Evolutionary conservation across 495 filamentous ascomycete species (phyloP).

Genomic region (Aspergillus nidulans): DNA sequence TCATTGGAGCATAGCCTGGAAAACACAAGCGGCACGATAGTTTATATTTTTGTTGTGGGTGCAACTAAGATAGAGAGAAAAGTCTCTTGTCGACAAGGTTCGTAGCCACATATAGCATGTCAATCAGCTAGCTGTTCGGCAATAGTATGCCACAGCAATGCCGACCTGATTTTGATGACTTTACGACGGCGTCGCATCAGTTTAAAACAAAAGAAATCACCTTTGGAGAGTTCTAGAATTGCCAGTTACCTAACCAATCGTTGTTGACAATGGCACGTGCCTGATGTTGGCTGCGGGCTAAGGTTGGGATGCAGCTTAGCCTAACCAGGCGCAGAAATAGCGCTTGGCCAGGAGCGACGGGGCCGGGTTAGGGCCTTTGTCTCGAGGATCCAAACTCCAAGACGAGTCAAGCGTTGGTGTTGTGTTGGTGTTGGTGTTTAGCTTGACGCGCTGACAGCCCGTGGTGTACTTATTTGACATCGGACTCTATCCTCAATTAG

Average conservation of each 20-base stretch:
- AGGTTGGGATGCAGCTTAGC: not conserved
- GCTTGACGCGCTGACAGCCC: not conserved
- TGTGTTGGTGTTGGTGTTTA: not conserved
- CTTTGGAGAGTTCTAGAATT: not conserved
- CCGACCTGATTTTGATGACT: not conserved
- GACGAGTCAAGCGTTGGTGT: not conserved
- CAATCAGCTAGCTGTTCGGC: not conserved
- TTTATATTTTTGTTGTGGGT: constrained; percentile 2
- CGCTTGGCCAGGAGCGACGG: not conserved
- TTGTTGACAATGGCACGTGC: not conserved
- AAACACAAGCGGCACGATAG: not conserved
- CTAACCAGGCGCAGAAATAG: not conserved
- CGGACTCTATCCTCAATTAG: not conserved
- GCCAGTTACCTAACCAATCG: not conserved
- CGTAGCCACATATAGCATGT: too few species aligned
- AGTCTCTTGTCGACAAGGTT: not conserved
- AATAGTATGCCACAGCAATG: not conserved
- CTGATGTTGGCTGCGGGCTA: constrained; percentile 6
- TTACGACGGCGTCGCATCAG: not conserved
- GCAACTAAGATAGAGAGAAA: not conserved
- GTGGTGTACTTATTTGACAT: not conserved
- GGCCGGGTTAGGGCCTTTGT: not conserved
- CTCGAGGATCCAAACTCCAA: not conserved
- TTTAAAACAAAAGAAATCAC: not conserved
- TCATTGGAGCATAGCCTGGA: constrained; percentile 9